Evolutionary conservation across 2,329 filamentous ascomycete genomes (phyloP).

Genomic region (Fusarium pininemorale): DNA sequence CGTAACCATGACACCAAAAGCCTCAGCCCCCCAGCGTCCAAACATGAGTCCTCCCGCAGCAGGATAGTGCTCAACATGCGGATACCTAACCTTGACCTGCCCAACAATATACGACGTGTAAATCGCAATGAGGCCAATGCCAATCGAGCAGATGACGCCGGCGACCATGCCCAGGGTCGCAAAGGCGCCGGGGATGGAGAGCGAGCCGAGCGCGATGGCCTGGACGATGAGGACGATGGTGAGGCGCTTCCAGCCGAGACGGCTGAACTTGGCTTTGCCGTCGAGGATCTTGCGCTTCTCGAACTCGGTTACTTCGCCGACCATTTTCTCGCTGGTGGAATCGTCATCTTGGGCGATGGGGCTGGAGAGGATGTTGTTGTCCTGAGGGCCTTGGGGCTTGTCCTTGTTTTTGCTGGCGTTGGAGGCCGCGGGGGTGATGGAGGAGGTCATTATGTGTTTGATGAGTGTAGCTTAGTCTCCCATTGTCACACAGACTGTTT

Average conservation of each 20-base stretch:
- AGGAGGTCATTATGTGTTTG: constrained; percentile 23
- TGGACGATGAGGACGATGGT: constrained; percentile 40
- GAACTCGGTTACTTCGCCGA: constrained; percentile 38
- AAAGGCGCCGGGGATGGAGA: constrained; percentile 38
- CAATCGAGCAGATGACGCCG: constrained; percentile 49
- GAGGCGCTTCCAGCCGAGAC: constrained; percentile 40
- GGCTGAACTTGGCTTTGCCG: constrained; percentile 37
- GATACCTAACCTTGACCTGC: constrained; percentile 54
- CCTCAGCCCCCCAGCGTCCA: constrained; percentile 64
- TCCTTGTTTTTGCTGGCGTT: constrained; percentile 23
- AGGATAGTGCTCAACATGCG: constrained; percentile 68
- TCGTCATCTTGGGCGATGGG: constrained; percentile 13
- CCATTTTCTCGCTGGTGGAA: constrained; percentile 36
- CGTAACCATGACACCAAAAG: constrained; percentile 65
- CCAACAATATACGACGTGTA: constrained; percentile 54
- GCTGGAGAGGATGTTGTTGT: constrained; percentile 18
- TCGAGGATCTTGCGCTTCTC: constrained; percentile 39
- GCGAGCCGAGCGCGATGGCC: constrained; percentile 37
- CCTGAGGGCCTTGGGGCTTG: constrained; percentile 1
- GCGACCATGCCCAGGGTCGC: constrained; percentile 44
- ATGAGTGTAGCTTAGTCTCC: constrained; percentile 18
- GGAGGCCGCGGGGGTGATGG: constrained; percentile 29
- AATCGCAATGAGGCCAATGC: constrained; percentile 51
- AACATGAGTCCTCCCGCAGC: constrained; percentile 69
- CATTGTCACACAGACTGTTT: constrained; percentile 35